A percentile compares a stretch with the other conserved stretches of the same genome.
These are phyloP conservation scores for Plenodomus tracheiphilus DNA, from an alignment of 2,329 filamentous ascomycete genomes.

Conservation along the genomic window DNA sequence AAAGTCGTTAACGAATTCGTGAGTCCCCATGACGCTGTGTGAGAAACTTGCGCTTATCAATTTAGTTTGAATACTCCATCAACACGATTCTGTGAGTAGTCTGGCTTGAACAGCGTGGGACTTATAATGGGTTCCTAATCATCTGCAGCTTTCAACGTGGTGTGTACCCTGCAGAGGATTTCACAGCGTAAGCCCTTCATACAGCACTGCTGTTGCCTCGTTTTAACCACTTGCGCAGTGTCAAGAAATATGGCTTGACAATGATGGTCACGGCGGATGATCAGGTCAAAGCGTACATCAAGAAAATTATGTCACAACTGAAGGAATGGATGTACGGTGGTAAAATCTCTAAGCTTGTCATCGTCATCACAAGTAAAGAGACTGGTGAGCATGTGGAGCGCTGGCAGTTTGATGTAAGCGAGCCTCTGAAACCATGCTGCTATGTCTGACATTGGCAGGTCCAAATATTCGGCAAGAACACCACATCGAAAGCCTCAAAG, in stretches of 20 bases:
- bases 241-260: constrained; percentile 99
- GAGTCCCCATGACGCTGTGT: constrained; percentile 47
- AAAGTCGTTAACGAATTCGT: constrained; percentile 96
- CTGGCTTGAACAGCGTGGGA: background rate
- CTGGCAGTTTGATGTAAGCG: constrained; percentile 90
- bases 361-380: constrained; percentile 96
- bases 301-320: constrained; percentile 97
- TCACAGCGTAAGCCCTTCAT: constrained; percentile 70
- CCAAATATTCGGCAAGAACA: constrained; percentile 59
- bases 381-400: constrained; percentile 94
- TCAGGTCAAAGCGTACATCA: constrained; percentile 98
- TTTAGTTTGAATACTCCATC: constrained; percentile 92
- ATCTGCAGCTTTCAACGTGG: constrained; percentile 74
- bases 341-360: constrained; percentile 95
- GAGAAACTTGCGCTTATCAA: constrained; percentile 15
- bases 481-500: constrained; percentile 55
- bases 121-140: constrained; percentile 14
- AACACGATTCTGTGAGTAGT: constrained; percentile 83
- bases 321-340: constrained; percentile 97
- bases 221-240: constrained; percentile 51
- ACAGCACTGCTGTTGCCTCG: background rate
- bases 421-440: constrained; percentile 35
- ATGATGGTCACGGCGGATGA: constrained; percentile 96
- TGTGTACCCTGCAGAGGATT: constrained; percentile 91
- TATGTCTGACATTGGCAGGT: constrained; percentile 48